phyloP scores from a whole-genome alignment of 768 basidiomycete species.

The Fomitopsis pulvina region DNA sequence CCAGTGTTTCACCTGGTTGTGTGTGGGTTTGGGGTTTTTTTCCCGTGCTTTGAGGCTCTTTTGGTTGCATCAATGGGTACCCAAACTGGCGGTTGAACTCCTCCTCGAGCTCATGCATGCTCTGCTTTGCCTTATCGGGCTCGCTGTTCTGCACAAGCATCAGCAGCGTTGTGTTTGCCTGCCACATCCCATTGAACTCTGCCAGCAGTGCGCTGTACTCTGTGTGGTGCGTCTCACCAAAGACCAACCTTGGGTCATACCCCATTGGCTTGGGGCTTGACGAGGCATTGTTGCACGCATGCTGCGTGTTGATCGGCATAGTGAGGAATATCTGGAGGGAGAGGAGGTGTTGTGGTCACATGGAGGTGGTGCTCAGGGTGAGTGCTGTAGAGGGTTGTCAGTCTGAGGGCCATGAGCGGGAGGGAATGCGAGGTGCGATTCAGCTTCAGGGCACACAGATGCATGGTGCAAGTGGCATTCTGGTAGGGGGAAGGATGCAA shows the following conservation, averaged over 20 bases:
- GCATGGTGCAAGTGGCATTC: not conserved
- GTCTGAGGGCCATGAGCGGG: not conserved
- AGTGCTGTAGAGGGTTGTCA: not conserved
- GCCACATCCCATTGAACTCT: not conserved
- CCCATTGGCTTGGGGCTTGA: not conserved
- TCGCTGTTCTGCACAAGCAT: constrained; percentile 65
- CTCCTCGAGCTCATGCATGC: constrained; percentile 76
- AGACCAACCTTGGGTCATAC: not conserved
- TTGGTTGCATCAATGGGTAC: too few species aligned
- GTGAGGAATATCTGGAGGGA: not conserved
- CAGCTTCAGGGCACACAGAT: not conserved
- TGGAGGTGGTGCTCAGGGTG: not conserved
- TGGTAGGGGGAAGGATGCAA: not conserved
- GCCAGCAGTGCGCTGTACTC: not conserved
- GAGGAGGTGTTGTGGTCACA: not conserved
- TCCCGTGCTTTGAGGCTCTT: too few species aligned
- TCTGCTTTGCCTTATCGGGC: constrained; percentile 45
- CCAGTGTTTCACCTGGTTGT: too few species aligned
- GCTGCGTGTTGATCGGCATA: not conserved
- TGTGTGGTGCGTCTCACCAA: not conserved
- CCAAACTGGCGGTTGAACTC: constrained; percentile 74
- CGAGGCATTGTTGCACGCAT: not conserved
- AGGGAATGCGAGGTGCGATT: not conserved
- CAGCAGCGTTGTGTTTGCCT: constrained; percentile 27
- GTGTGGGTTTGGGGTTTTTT: too few species aligned